phyloP scores from a whole-genome alignment of 768 basidiomycete genomes.

The Trametes cingulata region DNA sequence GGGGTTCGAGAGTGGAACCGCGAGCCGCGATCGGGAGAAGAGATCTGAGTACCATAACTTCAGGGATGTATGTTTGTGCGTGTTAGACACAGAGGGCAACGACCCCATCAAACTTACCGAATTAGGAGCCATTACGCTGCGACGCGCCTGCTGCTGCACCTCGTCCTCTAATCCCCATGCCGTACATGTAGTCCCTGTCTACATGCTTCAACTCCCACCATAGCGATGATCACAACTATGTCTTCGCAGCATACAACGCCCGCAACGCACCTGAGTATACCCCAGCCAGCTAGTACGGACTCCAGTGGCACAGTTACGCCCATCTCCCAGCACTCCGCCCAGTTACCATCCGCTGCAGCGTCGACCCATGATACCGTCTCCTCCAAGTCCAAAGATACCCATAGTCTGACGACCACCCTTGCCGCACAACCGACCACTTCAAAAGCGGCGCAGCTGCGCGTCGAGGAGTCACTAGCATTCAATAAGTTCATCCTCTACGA shows the following conservation, averaged over 20 bases:
- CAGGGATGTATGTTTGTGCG: background rate
- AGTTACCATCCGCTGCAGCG: constrained; percentile 3
- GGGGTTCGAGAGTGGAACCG: too few species aligned
- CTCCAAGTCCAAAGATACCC: constrained; percentile 18
- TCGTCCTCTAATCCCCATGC: background rate
- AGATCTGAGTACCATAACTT: background rate
- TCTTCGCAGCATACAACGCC: background rate
- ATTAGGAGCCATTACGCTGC: background rate
- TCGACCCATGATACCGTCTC: constrained; percentile 17
- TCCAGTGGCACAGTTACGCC: constrained; percentile 27
- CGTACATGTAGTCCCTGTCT: background rate
- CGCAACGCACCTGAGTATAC: constrained; percentile 4
- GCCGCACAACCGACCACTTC: background rate
- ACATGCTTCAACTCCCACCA: background rate
- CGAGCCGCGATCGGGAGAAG: background rate
- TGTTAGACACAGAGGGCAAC: constrained; percentile 10
- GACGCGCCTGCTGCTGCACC: background rate
- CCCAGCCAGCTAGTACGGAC: constrained; percentile 12
- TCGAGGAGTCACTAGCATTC: constrained; percentile 34
- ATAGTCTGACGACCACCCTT: constrained; percentile 11
- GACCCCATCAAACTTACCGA: constrained; percentile 8
- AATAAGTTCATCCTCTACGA: constrained; percentile 96
- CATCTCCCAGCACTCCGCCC: constrained; percentile 21
- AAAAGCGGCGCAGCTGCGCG: background rate
- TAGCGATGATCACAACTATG: background rate